Percentiles rank a stretch among this genome's conserved stretches.
These are phyloP conservation scores for Dactylellina haptotyla DNA, from an alignment of 2,329 filamentous ascomycete genomes.

Conservation along the genomic window DNA sequence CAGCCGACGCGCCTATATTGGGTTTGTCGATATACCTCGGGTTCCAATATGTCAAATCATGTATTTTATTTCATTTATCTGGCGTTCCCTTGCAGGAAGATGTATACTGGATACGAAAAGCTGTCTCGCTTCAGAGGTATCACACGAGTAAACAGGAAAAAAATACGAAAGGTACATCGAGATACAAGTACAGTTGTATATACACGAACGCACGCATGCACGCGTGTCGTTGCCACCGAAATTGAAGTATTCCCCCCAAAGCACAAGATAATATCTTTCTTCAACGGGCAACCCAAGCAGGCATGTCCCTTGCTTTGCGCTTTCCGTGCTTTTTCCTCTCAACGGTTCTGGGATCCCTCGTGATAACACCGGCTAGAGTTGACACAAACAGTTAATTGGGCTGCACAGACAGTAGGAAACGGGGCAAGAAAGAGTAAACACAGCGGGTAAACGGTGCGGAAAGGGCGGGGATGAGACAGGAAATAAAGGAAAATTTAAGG, in stretches of 20 bases:
- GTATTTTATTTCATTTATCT: too few species aligned
- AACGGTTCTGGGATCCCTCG: constrained; percentile 87
- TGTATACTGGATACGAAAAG: constrained; percentile 25
- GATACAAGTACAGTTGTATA: constrained; percentile 36
- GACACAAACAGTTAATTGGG: constrained; percentile 59
- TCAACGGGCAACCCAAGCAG: constrained; percentile 87
- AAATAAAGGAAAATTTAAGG: too few species aligned
- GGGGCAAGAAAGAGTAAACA: constrained; percentile 21
- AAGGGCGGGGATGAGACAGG: constrained; percentile 8
- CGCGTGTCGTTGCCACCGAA: constrained; percentile 11
- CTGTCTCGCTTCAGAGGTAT: constrained; percentile 22
- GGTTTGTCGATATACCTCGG: constrained; percentile 1
- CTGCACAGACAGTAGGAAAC: constrained; percentile 34
- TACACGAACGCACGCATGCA: constrained; percentile 8
- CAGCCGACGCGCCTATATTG: constrained; percentile 6
- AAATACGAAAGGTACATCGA: constrained; percentile 33
- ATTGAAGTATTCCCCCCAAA: constrained; percentile 9
- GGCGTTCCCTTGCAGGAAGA: constrained; percentile 9
- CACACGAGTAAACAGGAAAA: constrained; percentile 34
- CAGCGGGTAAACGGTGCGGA: constrained; percentile 28
- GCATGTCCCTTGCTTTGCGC: constrained; percentile 97
- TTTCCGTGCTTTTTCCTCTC: constrained; percentile 98
- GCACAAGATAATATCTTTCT: constrained; percentile 34
- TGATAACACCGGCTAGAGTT: constrained; percentile 83
- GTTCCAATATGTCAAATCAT: background rate